Conservation (phyloP, 176 grass and related monocot species). For the Alopecurus myosuroides region DNA sequence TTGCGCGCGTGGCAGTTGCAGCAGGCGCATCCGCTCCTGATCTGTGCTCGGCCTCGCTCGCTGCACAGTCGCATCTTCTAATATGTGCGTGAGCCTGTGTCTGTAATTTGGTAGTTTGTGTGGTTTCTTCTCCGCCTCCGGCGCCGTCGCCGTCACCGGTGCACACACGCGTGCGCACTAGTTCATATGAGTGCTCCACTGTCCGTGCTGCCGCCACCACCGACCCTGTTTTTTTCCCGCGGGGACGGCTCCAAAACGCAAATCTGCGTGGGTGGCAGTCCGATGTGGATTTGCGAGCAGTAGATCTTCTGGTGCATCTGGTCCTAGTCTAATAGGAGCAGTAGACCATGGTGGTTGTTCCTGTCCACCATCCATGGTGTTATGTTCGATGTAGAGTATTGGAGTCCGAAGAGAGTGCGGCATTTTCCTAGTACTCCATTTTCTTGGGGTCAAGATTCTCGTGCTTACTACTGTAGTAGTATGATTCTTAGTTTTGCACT, state of each 20-base stretch:
- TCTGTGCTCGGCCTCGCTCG: background rate
- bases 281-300: conserved; percentile 48
- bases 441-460: too few species aligned
- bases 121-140: background rate
- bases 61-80: too few species aligned
- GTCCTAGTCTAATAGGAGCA: background rate
- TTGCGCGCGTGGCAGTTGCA: too few species aligned
- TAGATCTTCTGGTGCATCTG: background rate
- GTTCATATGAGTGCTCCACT: background rate
- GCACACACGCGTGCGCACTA: background rate
- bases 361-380: too few species aligned
- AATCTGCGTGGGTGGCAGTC: background rate
- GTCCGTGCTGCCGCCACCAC: conserved; percentile 7
- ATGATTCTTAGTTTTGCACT: too few species aligned
- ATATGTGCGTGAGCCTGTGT: background rate
- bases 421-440: too few species aligned
- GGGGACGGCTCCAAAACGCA: background rate
- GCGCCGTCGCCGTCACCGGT: background rate
- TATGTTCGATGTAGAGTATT: too few species aligned
- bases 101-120: background rate
- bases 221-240: background rate
- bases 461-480: too few species aligned
- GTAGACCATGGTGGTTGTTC: too few species aligned
- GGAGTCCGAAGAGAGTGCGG: too few species aligned
- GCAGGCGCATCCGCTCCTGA: too few species aligned